phyloP scores from a whole-genome alignment of 2,329 filamentous ascomycete species.

The Ceratocystis papillata region DNA sequence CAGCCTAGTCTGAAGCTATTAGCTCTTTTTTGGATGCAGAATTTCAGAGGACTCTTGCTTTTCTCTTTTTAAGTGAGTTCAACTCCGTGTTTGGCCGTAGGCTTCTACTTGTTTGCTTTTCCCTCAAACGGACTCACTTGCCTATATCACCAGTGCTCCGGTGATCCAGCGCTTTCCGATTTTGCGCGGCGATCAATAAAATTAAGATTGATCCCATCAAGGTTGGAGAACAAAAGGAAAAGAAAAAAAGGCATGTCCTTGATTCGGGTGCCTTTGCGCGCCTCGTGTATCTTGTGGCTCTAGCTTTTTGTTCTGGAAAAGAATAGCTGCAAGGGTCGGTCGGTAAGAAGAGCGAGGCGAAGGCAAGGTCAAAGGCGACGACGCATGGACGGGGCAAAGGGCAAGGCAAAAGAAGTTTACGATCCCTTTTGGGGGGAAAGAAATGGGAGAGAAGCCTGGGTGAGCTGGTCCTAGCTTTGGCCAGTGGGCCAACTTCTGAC shows the following conservation, averaged over 20 bases:
- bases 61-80: too few relatives aligned
- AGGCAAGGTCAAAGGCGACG: too few relatives aligned
- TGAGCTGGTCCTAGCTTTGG: neutral
- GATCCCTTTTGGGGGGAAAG: neutral
- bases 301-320: constrained; percentile 10
- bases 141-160: too few relatives aligned
- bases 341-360: too few relatives aligned
- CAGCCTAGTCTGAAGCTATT: too few relatives aligned
- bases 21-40: too few relatives aligned
- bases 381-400: neutral
- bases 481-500: neutral
- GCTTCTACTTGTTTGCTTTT: too few relatives aligned
- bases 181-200: neutral
- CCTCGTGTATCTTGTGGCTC: neutral
- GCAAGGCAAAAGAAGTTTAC: neutral
- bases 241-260: too few relatives aligned
- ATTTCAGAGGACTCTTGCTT: too few relatives aligned
- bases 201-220: neutral
- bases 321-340: constrained; percentile 7
- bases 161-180: neutral
- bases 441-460: neutral
- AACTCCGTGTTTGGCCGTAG: too few relatives aligned
- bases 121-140: too few relatives aligned
- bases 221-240: neutral
- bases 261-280: neutral